Conservation (phyloP, 805 yeast species). For the Sugiyamaella qingdaonensis region DNA sequence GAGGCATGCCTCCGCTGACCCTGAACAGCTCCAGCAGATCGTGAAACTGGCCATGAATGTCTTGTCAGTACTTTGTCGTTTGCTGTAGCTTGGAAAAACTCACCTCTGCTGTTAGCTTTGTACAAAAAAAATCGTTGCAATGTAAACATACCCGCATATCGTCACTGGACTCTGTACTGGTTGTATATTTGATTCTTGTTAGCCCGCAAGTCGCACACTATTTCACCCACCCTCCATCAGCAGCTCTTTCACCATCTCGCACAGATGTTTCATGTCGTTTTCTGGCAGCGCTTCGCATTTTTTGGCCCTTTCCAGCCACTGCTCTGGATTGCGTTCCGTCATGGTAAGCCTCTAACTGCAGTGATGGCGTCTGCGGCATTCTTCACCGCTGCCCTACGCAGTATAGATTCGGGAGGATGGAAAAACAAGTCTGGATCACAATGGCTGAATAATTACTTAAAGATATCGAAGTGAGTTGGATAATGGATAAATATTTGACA, state of each 20-base stretch:
- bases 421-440: background rate
- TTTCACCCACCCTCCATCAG: conserved; percentile 61
- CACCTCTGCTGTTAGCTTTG: conserved; percentile 8
- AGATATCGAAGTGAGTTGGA: too few species aligned
- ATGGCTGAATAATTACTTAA: too few species aligned
- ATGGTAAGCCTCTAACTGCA: conserved; percentile 8
- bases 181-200: conserved; percentile 76
- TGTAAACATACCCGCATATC: conserved; percentile 57
- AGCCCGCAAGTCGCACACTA: background rate
- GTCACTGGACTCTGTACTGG: conserved; percentile 93
- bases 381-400: background rate
- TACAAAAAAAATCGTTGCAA: background rate
- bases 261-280: conserved; percentile 90
- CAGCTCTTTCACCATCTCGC: conserved; percentile 91
- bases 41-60: conserved; percentile 97
- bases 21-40: conserved; percentile 87
- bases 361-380: too few species aligned
- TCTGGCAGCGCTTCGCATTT: conserved; percentile 87
- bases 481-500: too few species aligned
- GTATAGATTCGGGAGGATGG: background rate
- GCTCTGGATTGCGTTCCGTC: conserved; percentile 69
- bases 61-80: conserved; percentile 40
- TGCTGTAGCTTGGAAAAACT: background rate
- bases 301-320: conserved; percentile 91
- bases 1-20: conserved; percentile 89